A percentile compares a stretch with the other conserved stretches of the same genome.
These are phyloP conservation scores for Iberis pinnata DNA, from an alignment of 345 rosid species.

Conservation along the genomic window DNA sequence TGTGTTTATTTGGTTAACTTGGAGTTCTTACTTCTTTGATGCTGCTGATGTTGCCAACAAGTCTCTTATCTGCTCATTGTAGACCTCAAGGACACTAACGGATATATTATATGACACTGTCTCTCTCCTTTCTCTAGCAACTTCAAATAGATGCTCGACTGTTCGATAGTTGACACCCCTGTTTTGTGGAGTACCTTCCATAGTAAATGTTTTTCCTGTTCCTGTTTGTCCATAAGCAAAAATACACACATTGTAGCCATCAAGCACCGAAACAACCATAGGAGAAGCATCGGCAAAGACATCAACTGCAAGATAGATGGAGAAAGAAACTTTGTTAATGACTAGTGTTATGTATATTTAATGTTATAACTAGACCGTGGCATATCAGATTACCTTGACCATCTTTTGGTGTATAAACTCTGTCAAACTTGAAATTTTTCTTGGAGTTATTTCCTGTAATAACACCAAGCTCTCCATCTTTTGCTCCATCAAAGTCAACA, in stretches of 20 bases:
- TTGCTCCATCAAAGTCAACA: slow-evolving; percentile 72
- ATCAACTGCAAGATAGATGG: slow-evolving; percentile 45
- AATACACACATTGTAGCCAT: slow-evolving; percentile 94
- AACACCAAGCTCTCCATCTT: slow-evolving; percentile 85
- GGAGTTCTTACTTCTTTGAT: slow-evolving; percentile 57
- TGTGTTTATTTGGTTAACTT: background rate
- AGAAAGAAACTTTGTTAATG: slow-evolving; percentile 11
- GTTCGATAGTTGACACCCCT: slow-evolving; percentile 96
- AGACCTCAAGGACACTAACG: slow-evolving; percentile 95
- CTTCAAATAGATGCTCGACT: slow-evolving; percentile 69
- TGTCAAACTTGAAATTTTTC: slow-evolving; percentile 74
- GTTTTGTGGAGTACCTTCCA: slow-evolving; percentile 81
- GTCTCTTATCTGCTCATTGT: slow-evolving; percentile 95
- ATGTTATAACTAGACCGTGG: slow-evolving; percentile 9
- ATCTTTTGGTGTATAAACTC: slow-evolving; percentile 78
- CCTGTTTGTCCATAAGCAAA: slow-evolving; percentile 99
- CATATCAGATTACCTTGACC: slow-evolving; percentile 61
- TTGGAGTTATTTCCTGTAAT: slow-evolving; percentile 50
- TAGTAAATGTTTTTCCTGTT: slow-evolving; percentile 95
- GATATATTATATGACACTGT: slow-evolving; percentile 58
- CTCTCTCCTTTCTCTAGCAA: slow-evolving; percentile 71
- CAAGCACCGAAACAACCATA: slow-evolving; percentile 80
- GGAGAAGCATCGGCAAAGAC: slow-evolving; percentile 90
- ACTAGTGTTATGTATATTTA: background rate
- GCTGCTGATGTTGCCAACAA: slow-evolving; percentile 70